phyloP scores from a whole-genome alignment of 2,329 filamentous ascomycete genomes.

The Gnomoniopsis smithogilvyi region DNA sequence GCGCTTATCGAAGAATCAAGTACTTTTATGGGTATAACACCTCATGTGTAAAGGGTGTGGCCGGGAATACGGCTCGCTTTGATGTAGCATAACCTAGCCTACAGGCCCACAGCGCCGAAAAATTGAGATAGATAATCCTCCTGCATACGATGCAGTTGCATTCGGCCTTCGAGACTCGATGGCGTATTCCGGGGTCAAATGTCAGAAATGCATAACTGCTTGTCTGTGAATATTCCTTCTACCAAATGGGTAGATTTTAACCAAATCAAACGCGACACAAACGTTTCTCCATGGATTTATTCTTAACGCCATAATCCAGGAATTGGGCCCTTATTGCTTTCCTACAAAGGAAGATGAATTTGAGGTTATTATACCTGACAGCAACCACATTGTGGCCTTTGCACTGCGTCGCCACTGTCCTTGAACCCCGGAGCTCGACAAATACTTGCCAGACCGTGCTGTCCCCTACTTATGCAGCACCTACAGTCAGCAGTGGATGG shows the following conservation, averaged over 20 bases:
- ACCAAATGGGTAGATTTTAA: neutral
- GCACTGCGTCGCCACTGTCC: neutral
- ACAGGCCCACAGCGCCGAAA: neutral
- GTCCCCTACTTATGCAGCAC: conserved; percentile 31
- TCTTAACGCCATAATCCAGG: neutral
- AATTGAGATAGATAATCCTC: neutral
- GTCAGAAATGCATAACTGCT: neutral
- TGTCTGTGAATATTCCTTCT: neutral
- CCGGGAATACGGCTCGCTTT: neutral
- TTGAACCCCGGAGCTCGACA: neutral
- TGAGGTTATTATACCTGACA: neutral
- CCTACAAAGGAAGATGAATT: neutral
- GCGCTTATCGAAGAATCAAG: neutral
- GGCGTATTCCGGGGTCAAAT: neutral
- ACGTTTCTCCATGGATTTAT: neutral
- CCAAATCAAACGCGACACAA: neutral
- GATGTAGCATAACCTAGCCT: neutral
- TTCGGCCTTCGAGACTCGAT: neutral
- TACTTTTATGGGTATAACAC: neutral
- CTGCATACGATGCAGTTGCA: neutral
- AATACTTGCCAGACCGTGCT: conserved; percentile 20
- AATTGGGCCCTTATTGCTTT: neutral
- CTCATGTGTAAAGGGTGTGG: neutral
- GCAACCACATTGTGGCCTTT: neutral
- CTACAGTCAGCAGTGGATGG: conserved; percentile 40